Base-by-base conservation (phyloP, 352 stramenopile genomes). In the Phytophthora vignae region DNA sequence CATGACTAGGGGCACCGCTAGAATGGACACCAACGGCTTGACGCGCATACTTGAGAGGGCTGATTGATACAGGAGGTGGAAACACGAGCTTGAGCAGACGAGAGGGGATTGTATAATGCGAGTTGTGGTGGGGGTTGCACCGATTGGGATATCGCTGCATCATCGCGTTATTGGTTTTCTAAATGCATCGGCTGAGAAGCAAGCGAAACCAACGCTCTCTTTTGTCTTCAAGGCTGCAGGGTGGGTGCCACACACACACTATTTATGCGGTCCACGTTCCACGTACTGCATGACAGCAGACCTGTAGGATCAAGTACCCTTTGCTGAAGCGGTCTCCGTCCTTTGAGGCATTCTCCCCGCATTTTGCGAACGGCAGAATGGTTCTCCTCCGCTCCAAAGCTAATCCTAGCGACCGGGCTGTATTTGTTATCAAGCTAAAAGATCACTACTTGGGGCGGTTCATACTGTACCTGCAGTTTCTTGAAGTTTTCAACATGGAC, bases 121-220 rank as follows among this genome's bases (percentile, higher is more conserved):
- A 27, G 42, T 48, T 17, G 10, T 4, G 31, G 7, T 58, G 14
- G 25, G 22, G 25, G 2, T 12, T 17, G 12, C 21, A 29, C 7
- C 12, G 11, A 62, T 63, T 44, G 15, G 2, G 14, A 22, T 42
- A 60, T 67, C 38, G 40, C n/a, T n/a, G 61, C 29, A 46, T 19
- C 7, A 40, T 74, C 68, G 40, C 67, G 59, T 58, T 25, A 12
- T 57, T 40, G 48, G 4, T 17, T 3, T 4, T 14, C 29, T 58
- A 66, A 58, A 72, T 64, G 36, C 7, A 64, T 58, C 62, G n/a
- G 25, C 31, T 1, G 27, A 21, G 15, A 4, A 55, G 29, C n/a
- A 42, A 19, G 1, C 62, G 67, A 74, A 74, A 74, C 67, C 67
- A 70, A 64, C 66, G 59, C 17, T 17, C 22, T 17, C 19, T 21